These are phyloP conservation scores for Sphenostylis stenocarpa DNA, from an alignment of 306 rosid species.

Conservation along the genomic window DNA sequence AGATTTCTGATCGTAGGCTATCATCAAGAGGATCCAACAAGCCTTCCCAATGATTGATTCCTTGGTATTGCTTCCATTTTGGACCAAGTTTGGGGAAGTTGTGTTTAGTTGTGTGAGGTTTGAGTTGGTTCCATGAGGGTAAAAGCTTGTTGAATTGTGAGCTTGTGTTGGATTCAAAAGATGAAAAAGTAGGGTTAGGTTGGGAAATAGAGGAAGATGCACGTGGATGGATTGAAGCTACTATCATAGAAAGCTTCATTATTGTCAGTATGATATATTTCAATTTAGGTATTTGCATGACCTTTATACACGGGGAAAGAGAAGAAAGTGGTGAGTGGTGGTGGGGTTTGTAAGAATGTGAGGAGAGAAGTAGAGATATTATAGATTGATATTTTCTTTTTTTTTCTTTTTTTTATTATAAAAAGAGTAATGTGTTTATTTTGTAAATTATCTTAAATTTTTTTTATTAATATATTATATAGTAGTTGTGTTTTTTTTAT, in stretches of 20 bases:
- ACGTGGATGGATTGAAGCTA: neutral
- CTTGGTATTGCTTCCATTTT: conserved; percentile 73
- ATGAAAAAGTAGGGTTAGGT: neutral
- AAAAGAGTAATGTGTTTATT: too few species aligned
- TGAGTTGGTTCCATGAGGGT: conserved; percentile 23
- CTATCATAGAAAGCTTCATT: neutral
- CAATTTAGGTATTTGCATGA: neutral
- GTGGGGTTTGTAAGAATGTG: neutral
- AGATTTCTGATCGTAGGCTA: conserved; percentile 66
- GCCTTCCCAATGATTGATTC: conserved; percentile 63
- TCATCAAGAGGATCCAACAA: conserved; percentile 77
- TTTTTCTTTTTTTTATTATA: too few species aligned
- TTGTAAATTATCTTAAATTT: too few species aligned
- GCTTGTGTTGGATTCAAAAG: neutral
- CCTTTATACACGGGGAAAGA: neutral
- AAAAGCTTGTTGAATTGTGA: conserved; percentile 13
- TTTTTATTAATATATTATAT: too few species aligned
- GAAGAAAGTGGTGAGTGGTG: conserved; percentile 16
- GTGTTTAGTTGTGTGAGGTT: neutral
- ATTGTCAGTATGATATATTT: neutral
- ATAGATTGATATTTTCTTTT: too few species aligned
- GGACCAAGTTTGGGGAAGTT: conserved; percentile 29
- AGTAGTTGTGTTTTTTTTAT: too few species aligned
- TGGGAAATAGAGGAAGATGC: conserved; percentile 3
- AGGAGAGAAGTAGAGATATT: too few species aligned